Conservation (phyloP, 2,329 filamentous ascomycete species). For the Aspergillus bombycis region DNA sequence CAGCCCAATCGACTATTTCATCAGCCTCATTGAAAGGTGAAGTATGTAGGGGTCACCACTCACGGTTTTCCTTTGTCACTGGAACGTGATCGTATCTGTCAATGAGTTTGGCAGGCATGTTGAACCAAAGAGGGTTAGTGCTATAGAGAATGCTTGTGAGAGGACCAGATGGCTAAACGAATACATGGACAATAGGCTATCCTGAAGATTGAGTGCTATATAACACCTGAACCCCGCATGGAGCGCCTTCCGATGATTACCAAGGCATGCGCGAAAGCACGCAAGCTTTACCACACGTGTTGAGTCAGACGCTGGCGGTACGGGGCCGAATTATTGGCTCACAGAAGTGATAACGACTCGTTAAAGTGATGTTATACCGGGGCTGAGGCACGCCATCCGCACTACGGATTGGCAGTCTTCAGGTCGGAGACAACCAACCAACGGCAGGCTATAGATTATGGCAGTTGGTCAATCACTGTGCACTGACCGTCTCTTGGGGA, state of each 20-base stretch:
- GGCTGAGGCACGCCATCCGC: conserved; percentile 28
- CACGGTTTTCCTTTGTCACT: conserved; percentile 49
- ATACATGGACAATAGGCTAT: not conserved
- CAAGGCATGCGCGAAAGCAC: conserved; percentile 21
- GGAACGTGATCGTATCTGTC: conserved; percentile 50
- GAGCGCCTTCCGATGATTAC: conserved; percentile 10
- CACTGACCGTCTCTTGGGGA: too few relatives aligned
- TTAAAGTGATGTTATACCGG: conserved; percentile 8
- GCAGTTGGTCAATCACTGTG: too few relatives aligned
- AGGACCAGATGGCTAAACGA: not conserved
- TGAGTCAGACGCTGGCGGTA: not conserved
- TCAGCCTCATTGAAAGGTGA: conserved; percentile 18
- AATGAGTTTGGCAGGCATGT: conserved; percentile 35
- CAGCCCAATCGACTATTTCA: conserved; percentile 51
- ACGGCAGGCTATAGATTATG: too few relatives aligned
- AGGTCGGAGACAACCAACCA: too few relatives aligned
- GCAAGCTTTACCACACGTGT: conserved; percentile 20
- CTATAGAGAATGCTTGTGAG: too few relatives aligned
- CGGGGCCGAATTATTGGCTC: not conserved
- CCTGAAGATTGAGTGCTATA: not conserved
- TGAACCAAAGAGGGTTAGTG: not conserved
- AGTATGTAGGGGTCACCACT: not conserved
- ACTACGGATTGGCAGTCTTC: not conserved
- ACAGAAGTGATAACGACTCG: conserved; percentile 4
- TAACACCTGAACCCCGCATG: conserved; percentile 18